Conservation (phyloP, 2,329 filamentous ascomycete genomes). For the Pestalotiopsis sp. region DNA sequence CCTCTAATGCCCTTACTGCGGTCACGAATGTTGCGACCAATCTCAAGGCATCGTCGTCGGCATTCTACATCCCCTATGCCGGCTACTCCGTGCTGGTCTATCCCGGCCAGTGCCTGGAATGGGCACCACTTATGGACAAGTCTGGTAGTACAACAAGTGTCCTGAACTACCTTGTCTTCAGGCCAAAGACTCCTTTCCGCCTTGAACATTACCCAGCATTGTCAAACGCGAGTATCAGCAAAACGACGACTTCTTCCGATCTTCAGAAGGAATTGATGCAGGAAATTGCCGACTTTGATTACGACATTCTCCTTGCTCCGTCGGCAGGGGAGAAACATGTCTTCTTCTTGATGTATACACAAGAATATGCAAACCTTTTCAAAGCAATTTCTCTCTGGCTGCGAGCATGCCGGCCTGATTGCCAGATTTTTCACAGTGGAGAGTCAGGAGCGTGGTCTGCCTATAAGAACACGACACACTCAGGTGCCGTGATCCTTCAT, state of each 20-base stretch:
- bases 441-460: slow-evolving; percentile 25
- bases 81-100: slow-evolving; percentile 33
- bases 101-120: slow-evolving; percentile 23
- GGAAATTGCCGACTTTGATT: background rate
- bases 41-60: slow-evolving; percentile 23
- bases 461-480: slow-evolving; percentile 28
- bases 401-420: slow-evolving; percentile 27
- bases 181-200: slow-evolving; percentile 15
- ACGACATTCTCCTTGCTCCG: slow-evolving; percentile 6
- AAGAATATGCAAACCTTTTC: background rate
- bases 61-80: slow-evolving; percentile 25
- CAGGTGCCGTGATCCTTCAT: slow-evolving; percentile 33
- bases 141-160: slow-evolving; percentile 11
- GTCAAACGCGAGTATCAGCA: slow-evolving; percentile 8
- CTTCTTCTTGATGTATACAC: slow-evolving; percentile 10
- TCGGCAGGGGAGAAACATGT: slow-evolving; percentile 1
- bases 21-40: slow-evolving; percentile 25
- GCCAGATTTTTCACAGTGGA: slow-evolving; percentile 30
- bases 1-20: slow-evolving; percentile 16
- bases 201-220: slow-evolving; percentile 23
- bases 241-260: slow-evolving; percentile 11
- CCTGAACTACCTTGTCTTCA: slow-evolving; percentile 29
- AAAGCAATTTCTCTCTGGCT: slow-evolving; percentile 6
- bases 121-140: slow-evolving; percentile 23
- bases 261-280: slow-evolving; percentile 1